Evolutionary conservation across 208 protist species (phyloP).

Genomic region (Leishmania gerbilli): DNA sequence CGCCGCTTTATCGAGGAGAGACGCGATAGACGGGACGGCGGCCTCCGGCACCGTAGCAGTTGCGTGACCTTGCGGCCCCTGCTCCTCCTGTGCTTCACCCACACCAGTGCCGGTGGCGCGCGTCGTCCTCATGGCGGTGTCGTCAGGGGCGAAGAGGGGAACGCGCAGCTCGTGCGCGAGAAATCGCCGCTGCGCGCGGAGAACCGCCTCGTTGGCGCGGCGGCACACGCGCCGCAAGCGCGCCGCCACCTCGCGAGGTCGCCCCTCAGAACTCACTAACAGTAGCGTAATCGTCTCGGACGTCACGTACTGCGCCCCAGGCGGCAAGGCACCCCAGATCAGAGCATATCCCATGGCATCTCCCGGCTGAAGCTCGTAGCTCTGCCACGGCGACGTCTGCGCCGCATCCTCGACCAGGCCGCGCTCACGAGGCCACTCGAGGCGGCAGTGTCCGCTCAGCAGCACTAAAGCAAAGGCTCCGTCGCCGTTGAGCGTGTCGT

Average conservation of each 20-base stretch:
- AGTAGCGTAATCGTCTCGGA: slow-evolving; percentile 47
- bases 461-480: slow-evolving; percentile 36
- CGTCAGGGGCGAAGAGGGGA: slow-evolving; percentile 14
- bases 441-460: slow-evolving; percentile 36
- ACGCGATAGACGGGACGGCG: not conserved
- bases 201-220: slow-evolving; percentile 36
- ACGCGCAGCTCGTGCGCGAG: slow-evolving; percentile 37
- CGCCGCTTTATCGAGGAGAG: slow-evolving; percentile 27
- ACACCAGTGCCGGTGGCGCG: not conserved
- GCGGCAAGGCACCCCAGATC: slow-evolving; percentile 48
- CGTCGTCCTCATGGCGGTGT: too few species aligned
- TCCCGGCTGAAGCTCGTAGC: slow-evolving; percentile 50
- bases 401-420: slow-evolving; percentile 27
- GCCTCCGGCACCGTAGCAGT: not conserved
- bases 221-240: slow-evolving; percentile 33
- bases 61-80: not conserved
- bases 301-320: slow-evolving; percentile 57
- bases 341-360: slow-evolving; percentile 62
- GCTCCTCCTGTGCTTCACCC: not conserved
- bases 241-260: slow-evolving; percentile 18
- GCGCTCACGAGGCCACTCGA: slow-evolving; percentile 25
- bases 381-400: slow-evolving; percentile 30
- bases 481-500: not conserved
- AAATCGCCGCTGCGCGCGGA: slow-evolving; percentile 41
- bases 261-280: slow-evolving; percentile 24